Evolutionary conservation across 805 yeast genomes (phyloP).

Genomic region (Saturnispora kantuleensis): DNA sequence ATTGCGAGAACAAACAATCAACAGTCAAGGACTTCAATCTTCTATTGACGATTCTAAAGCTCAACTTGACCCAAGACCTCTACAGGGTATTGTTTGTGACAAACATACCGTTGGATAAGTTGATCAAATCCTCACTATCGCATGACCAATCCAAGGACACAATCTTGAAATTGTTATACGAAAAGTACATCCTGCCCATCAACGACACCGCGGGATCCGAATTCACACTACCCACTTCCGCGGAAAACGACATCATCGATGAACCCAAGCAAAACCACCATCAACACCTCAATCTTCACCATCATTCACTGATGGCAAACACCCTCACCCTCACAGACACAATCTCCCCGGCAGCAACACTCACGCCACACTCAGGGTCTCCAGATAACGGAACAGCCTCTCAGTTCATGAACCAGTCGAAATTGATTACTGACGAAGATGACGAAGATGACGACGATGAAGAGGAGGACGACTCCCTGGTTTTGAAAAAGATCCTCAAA

Average conservation of each 20-base stretch:
- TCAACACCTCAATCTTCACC: background rate
- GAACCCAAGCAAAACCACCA: conserved; percentile 1
- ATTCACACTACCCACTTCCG: conserved; percentile 15
- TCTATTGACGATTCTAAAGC: conserved; percentile 19
- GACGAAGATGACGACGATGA: background rate
- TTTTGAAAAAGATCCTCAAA: conserved; percentile 13
- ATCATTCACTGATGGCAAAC: background rate
- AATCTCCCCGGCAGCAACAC: conserved; percentile 8
- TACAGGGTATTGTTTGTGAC: conserved; percentile 19
- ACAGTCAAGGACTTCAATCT: conserved; percentile 19
- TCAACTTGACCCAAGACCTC: conserved; percentile 19
- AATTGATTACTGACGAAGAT: background rate
- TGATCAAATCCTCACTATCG: conserved; percentile 16
- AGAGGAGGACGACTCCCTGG: background rate
- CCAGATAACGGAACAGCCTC: conserved; percentile 1
- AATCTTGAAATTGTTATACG: conserved; percentile 20
- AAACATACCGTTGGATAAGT: conserved; percentile 14
- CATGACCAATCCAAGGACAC: conserved; percentile 17
- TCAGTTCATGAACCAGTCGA: background rate
- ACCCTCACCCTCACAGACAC: conserved; percentile 1
- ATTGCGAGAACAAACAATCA: conserved; percentile 19
- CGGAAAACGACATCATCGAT: conserved; percentile 9
- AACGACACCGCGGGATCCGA: conserved; percentile 24
- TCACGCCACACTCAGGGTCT: conserved; percentile 1
- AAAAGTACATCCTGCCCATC: conserved; percentile 22